Percentiles rank a stretch among this genome's conserved stretches.
Conservation (phyloP, 768 basidiomycete genomes). For the Rossbeevera mucosa region DNA sequence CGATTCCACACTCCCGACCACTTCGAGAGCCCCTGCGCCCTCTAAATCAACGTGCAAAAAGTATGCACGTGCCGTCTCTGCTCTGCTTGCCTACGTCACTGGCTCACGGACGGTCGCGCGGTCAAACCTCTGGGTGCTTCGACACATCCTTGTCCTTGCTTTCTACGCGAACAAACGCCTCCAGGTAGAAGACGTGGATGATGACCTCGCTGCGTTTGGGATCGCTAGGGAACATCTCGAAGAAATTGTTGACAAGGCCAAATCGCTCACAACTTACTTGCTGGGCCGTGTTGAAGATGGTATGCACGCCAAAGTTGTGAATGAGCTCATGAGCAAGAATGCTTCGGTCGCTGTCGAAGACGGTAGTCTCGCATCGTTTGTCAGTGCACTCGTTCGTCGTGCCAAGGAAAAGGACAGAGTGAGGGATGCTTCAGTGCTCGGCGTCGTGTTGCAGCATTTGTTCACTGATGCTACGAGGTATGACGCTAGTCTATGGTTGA, state of each 20-base stretch:
- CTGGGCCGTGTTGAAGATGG: constrained; percentile 43
- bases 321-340: constrained; percentile 30
- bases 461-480: constrained; percentile 52
- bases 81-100: constrained; percentile 51
- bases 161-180: constrained; percentile 61
- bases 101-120: constrained; percentile 59
- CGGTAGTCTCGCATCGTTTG: constrained; percentile 26
- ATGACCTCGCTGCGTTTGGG: constrained; percentile 41
- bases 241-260: constrained; percentile 40
- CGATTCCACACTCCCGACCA: constrained; percentile 54
- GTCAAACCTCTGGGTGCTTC: constrained; percentile 59
- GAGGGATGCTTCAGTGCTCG: constrained; percentile 56
- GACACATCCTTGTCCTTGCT: constrained; percentile 61
- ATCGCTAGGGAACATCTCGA: constrained; percentile 26
- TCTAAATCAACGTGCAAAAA: constrained; percentile 16
- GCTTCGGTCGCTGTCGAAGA: constrained; percentile 16
- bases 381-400: constrained; percentile 30
- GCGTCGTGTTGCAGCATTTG: constrained; percentile 54
- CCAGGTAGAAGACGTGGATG: constrained; percentile 45
- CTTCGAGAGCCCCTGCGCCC: constrained; percentile 19
- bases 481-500: constrained; percentile 78
- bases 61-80: constrained; percentile 60
- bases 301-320: constrained; percentile 47
- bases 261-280: constrained; percentile 59
- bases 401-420: constrained; percentile 40